Percentiles rank a stretch among this genome's conserved stretches.
Evolutionary conservation across 2,329 filamentous ascomycete species (phyloP).

Genomic region (Botrytis byssoidea): DNA sequence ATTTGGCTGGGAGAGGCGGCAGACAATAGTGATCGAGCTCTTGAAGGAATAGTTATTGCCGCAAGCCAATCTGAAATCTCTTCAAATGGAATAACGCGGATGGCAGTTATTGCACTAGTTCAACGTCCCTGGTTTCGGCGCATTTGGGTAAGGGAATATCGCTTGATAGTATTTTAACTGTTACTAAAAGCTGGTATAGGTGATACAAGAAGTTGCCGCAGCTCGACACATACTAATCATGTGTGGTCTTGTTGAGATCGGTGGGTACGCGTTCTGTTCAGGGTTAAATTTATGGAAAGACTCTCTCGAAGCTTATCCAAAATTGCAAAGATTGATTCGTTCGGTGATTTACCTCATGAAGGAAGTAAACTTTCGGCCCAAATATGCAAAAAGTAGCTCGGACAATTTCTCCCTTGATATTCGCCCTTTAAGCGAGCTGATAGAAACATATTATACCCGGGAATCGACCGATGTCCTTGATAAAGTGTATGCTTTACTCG

Average conservation of each 20-base stretch:
- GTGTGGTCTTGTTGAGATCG: neutral
- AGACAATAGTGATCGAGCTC: neutral
- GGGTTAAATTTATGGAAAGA: neutral
- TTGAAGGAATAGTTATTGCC: neutral
- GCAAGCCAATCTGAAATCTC: accelerated
- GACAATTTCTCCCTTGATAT: neutral
- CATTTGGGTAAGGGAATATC: neutral
- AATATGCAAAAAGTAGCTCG: neutral
- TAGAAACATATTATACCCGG: neutral
- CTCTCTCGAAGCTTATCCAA: neutral
- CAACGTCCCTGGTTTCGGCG: neutral
- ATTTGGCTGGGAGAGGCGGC: slow-evolving; percentile 7
- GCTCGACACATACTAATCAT: neutral
- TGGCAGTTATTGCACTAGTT: neutral
- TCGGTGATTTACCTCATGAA: neutral
- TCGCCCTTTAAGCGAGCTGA: neutral
- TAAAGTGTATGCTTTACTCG: neutral
- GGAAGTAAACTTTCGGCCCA: neutral
- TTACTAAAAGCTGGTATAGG: neutral
- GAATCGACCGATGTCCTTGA: neutral
- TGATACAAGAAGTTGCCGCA: neutral
- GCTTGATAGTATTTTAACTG: neutral
- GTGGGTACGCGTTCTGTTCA: neutral
- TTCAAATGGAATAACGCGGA: accelerated
- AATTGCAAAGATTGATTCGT: neutral